Evolutionary conservation across 257 asterid species (phyloP).

Genomic region (Eucommia ulmoides): DNA sequence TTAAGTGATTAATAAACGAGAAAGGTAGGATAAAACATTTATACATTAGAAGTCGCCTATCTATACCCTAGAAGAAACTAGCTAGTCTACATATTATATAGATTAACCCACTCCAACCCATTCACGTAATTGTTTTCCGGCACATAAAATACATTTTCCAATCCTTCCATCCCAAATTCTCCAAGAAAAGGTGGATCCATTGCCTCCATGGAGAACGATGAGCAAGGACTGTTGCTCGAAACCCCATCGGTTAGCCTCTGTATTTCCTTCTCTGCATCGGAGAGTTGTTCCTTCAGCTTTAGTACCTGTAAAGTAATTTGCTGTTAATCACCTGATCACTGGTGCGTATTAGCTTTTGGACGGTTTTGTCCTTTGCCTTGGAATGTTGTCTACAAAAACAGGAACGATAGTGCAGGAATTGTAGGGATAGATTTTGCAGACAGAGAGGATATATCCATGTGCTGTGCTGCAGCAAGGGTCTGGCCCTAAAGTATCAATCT

Average conservation of each 20-base stretch:
- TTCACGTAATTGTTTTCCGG: conserved; percentile 15
- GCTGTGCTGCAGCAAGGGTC: too few species aligned
- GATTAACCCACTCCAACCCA: conserved; percentile 20
- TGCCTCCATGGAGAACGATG: conserved; percentile 29
- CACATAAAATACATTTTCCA: conserved; percentile 29
- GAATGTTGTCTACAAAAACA: not conserved
- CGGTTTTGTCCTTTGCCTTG: not conserved
- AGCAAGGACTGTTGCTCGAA: conserved; percentile 40
- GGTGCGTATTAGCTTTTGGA: not conserved
- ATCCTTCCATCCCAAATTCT: conserved; percentile 33
- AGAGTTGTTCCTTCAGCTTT: conserved; percentile 42
- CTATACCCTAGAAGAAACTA: not conserved
- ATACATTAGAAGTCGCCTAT: not conserved
- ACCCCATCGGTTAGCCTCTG: conserved; percentile 32
- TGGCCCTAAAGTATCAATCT: too few species aligned
- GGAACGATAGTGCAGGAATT: too few species aligned
- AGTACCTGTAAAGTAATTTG: conserved; percentile 16
- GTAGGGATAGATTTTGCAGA: too few species aligned
- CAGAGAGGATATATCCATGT: too few species aligned
- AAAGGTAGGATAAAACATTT: not conserved
- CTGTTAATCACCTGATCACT: not conserved
- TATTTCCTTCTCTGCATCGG: conserved; percentile 40
- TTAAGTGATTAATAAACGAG: too few species aligned
- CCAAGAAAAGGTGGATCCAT: conserved; percentile 33
- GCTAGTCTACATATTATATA: conserved; percentile 11